Percentiles rank a stretch among this genome's conserved stretches.
Conservation (phyloP, 2,329 filamentous ascomycete species). For the Alternaria atra region DNA sequence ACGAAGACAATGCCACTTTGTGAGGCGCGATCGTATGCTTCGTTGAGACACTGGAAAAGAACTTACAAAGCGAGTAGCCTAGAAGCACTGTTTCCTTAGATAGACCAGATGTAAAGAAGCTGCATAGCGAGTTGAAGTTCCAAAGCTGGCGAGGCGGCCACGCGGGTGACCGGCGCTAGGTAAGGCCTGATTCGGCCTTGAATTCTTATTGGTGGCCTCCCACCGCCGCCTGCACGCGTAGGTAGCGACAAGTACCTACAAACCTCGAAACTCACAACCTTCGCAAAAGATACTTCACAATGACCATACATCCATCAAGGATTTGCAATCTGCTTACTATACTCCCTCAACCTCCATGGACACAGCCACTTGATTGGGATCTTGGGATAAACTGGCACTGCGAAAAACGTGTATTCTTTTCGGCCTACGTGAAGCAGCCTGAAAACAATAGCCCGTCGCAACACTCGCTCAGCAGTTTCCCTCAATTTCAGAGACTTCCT, state of each 20-base stretch:
- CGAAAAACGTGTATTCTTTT: not conserved
- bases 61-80: too few relatives aligned
- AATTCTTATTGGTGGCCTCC: not conserved
- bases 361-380: not conserved
- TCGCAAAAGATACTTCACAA: not conserved
- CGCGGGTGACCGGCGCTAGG: not conserved
- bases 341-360: not conserved
- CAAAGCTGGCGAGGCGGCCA: not conserved
- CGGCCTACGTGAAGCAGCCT: not conserved
- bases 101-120: not conserved
- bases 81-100: not conserved
- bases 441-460: not conserved
- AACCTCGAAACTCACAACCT: not conserved
- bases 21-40: not conserved
- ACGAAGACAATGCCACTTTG: not conserved
- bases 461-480: not conserved
- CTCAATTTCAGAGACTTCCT: slow-evolving; percentile 17
- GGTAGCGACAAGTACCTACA: not conserved
- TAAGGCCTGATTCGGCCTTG: not conserved
- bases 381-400: not conserved
- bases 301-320: not conserved
- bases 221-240: not conserved
- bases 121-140: not conserved
- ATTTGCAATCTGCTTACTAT: not conserved
- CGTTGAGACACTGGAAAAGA: not conserved